phyloP scores from a whole-genome alignment of 805 yeast genomes.

The Candida michaelii region DNA sequence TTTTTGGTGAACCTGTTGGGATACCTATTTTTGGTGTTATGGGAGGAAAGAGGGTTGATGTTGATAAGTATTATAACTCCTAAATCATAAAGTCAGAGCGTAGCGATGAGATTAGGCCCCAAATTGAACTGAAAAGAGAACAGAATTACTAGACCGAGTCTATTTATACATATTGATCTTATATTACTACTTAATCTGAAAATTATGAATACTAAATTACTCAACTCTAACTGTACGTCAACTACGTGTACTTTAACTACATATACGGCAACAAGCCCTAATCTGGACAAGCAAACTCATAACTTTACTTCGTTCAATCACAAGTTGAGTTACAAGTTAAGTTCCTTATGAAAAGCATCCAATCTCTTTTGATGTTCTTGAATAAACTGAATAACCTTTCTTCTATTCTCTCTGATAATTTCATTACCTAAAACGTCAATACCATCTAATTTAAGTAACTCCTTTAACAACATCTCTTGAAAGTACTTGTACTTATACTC shows the following conservation, averaged over 20 bases:
- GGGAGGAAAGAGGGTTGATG: conserved; percentile 16
- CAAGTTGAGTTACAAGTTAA: conserved; percentile 17
- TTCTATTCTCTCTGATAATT: conserved; percentile 56
- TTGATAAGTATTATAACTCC: conserved; percentile 16
- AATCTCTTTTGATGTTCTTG: conserved; percentile 59
- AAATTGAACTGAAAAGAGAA: no score
- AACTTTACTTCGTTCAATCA: background rate
- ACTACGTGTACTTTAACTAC: no score
- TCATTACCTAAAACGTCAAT: conserved; percentile 54
- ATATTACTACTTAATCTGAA: background rate
- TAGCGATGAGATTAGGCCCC: no score
- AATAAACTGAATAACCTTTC: conserved; percentile 55
- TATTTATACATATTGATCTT: background rate
- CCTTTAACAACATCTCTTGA: conserved; percentile 67
- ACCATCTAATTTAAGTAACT: conserved; percentile 65
- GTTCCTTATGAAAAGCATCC: conserved; percentile 45
- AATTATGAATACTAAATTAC: no score
- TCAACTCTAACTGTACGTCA: no score
- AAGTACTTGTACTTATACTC: conserved; percentile 55
- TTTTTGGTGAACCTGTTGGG: conserved; percentile 11
- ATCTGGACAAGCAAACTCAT: no score
- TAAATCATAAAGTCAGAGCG: no score
- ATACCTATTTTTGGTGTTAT: conserved; percentile 30
- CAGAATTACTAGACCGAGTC: no score
- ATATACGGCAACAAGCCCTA: no score